Conservation (phyloP, 164 flowering plant genomes). For the Stephania japonica region DNA sequence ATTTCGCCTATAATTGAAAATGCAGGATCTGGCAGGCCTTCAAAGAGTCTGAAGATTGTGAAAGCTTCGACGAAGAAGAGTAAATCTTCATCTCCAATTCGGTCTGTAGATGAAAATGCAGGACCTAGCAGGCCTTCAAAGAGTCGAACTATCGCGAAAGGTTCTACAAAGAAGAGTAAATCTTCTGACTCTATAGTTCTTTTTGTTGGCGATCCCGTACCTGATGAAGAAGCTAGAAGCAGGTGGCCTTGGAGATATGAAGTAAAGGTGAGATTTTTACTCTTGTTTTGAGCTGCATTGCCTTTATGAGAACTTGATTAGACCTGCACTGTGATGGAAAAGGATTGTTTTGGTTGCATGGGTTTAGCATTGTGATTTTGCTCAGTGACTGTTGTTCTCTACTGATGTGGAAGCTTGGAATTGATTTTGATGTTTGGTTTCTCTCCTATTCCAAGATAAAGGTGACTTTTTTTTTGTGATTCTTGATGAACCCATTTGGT, state of each 20-base stretch:
- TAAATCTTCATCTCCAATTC: conserved; percentile 7
- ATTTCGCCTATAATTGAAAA: conserved; percentile 4
- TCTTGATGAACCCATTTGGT: background rate
- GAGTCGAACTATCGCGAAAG: conserved; percentile 7
- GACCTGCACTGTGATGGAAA: background rate
- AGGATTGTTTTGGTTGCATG: background rate
- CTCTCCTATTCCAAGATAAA: background rate
- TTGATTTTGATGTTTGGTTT: background rate
- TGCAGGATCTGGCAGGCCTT: background rate
- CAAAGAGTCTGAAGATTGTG: conserved; percentile 11
- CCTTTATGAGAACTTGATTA: background rate
- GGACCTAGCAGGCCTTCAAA: background rate
- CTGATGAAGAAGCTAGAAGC: conserved; percentile 39
- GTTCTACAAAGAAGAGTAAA: conserved; percentile 1
- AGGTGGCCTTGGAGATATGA: conserved; percentile 66
- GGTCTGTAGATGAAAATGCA: conserved; percentile 1
- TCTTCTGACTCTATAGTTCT: conserved; percentile 3
- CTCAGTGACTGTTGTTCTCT: background rate
- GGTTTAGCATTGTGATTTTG: background rate
- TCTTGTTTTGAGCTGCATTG: conserved; percentile 4
- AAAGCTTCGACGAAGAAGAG: conserved; percentile 1
- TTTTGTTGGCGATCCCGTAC: conserved; percentile 55
- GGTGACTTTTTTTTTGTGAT: background rate
- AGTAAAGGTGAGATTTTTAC: conserved; percentile 28
- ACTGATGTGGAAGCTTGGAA: background rate